phyloP scores from a whole-genome alignment of 495 filamentous ascomycete genomes.

The Aspergillus carlsbadensis region DNA sequence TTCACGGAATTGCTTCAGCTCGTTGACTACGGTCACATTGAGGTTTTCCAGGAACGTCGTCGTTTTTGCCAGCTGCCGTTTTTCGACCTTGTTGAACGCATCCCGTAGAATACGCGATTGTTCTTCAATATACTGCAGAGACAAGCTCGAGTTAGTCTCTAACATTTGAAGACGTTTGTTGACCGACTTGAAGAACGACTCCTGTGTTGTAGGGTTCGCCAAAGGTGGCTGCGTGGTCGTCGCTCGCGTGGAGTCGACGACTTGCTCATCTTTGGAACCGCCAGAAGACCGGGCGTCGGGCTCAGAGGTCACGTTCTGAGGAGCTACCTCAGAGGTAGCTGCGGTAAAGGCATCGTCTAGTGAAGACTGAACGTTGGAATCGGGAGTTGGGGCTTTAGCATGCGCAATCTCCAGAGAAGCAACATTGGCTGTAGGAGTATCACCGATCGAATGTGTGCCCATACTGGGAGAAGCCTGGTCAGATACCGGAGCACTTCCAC shows the following conservation, averaged over 20 bases:
- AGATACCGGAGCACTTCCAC: conserved; percentile 9
- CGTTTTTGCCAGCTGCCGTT: conserved; percentile 80
- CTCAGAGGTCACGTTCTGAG: conserved; percentile 28
- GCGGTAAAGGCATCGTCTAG: conserved; percentile 24
- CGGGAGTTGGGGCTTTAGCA: conserved; percentile 22
- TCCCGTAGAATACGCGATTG: conserved; percentile 91
- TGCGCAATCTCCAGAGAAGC: conserved; percentile 15
- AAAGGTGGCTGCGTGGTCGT: conserved; percentile 55
- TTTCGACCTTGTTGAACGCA: conserved; percentile 87
- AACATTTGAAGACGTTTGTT: conserved; percentile 88
- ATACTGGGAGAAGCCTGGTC: conserved; percentile 9
- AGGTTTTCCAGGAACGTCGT: conserved; percentile 76
- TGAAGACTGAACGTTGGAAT: conserved; percentile 11
- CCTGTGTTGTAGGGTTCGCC: conserved; percentile 81
- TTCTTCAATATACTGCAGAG: conserved; percentile 93
- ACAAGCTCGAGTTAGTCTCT: conserved; percentile 89
- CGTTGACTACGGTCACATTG: conserved; percentile 82
- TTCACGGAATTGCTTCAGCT: conserved; percentile 73
- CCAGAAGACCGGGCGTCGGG: conserved; percentile 20
- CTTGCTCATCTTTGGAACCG: conserved; percentile 32
- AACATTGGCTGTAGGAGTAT: background rate
- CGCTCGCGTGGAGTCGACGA: conserved; percentile 44
- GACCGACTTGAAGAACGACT: conserved; percentile 96
- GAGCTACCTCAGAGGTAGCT: conserved; percentile 19
- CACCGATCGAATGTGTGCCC: conserved; percentile 2